Evolutionary conservation across 768 basidiomycete species (phyloP), one percentile per base, ranked within the genome.

Genomic region (Brasilioporus rufonigricans): DNA sequence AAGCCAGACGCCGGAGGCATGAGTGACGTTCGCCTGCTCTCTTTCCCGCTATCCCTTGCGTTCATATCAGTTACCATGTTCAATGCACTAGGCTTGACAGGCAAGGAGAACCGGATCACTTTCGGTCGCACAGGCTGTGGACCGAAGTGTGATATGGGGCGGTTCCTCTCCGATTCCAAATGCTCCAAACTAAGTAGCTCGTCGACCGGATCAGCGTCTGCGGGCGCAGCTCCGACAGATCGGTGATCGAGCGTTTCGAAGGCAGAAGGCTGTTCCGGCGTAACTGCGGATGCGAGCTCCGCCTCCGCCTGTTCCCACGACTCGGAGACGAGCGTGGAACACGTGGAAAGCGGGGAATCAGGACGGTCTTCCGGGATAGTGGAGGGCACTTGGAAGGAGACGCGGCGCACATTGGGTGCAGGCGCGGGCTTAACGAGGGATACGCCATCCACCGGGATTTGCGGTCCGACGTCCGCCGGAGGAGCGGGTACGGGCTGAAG

Each of bases 101-200:
- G 62, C 14, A 69, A 39, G 1, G 67, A 69, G 44, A 59, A 55
- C 24, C 69, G 56, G 12, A 3, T 44, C n/a, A 32, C 4, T 26
- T 61, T 47, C 18, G 35, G 16, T 9, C 58, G 58, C 13, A 55
- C 50, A 12, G 53, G 50, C 5, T 50, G 65, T 1, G 59, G 49
- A 10, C 1, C 27, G 19, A 57, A 48, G 4, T 67, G 36, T 13
- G 69, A 69, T 2, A n/a, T 21, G 7, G 39, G 52, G 1, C 60
- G 60, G 1, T 24, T 16, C 32, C 10, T 48, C 11, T 27, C 29
- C 16, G 53, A 18, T 13, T 2, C 23, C 12, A 31, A 39, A 19
- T 12, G 18, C 18, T 8, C 21, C n/a, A 0, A 26, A 8, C 12
- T 3, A 1, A 43, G 50, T 23, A 26, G 18, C 11, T 41, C 51